Evolutionary conservation across 2,329 filamentous ascomycete genomes (phyloP), one percentile per base, ranked within the genome.

Genomic region (Xylaria sp.): DNA sequence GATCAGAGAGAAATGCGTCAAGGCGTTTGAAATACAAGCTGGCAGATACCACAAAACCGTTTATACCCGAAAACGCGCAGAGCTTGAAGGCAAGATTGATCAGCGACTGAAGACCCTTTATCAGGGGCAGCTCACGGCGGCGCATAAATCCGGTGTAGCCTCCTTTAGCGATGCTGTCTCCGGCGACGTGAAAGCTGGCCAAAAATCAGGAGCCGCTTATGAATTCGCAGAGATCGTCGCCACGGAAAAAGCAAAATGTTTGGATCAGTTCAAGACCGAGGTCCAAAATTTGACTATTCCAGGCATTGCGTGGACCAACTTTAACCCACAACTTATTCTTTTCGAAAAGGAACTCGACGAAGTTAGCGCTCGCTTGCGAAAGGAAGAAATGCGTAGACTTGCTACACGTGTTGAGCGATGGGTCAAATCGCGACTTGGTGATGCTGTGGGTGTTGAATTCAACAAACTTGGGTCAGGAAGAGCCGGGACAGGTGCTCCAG

Each of bases 31-130:
- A 78, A 88, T 87, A 0, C 93, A 97, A 78, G 96, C 96, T 1
- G 94, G 94, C 78, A 87, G 96, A 70, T 99, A 99, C 78, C 96
- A 98, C 84, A 98, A 98, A 82, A 94, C 91, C 20, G 96, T 99
- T 18, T 99, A 96, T 80, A 86, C 89, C 72, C 88, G 93, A 66
- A 99, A 99, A 82, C 89, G 89, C 70, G 85, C 88, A 1, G 96
- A 99, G 77, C 86, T 99, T 8, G 93, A 96, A 78, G 84, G 83
- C 75, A 97, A 97, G 81, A 87, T 97, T 45, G 96, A 98, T 77
- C 85, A 88, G n/a, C 88, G 96, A 39, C 86, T 99, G 60, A 98
- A 97, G 83, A 84, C 90, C 1, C 85, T 99, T 12, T 97, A 96
- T 81, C 89, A 92, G 60, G 92, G 92, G n/a, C 96, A 99, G 78